Percentiles rank a stretch among this genome's conserved stretches.
phyloP scores from a whole-genome alignment of 441 rosid genomes.

The Adansonia madagascariensis region DNA sequence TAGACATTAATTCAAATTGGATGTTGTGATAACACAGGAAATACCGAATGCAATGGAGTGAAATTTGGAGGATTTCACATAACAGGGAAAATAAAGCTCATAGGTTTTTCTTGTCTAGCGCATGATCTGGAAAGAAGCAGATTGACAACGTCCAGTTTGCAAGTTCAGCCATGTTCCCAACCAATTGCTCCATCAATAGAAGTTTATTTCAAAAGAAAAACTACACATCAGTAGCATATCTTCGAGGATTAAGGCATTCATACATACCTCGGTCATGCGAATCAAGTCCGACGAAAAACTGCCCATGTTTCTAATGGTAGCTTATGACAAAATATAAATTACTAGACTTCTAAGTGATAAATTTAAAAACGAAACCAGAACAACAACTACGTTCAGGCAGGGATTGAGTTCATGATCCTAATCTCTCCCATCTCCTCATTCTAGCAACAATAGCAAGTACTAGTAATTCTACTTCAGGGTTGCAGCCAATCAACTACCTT shows the following conservation, averaged over 20 bases:
- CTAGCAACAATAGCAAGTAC: background rate
- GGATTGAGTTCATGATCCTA: background rate
- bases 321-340: background rate
- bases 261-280: background rate
- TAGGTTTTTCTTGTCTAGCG: too few relatives aligned
- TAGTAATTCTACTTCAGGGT: background rate
- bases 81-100: background rate
- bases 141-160: background rate
- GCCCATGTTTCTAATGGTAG: background rate
- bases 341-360: background rate
- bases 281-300: background rate
- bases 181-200: background rate
- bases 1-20: background rate
- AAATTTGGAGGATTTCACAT: background rate
- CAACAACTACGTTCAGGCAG: background rate
- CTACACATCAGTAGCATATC: background rate
- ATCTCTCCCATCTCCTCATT: background rate
- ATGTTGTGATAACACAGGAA: background rate
- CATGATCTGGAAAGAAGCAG: background rate
- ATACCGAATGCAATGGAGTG: background rate
- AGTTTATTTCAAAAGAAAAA: background rate
- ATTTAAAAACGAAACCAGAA: background rate
- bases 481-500: background rate
- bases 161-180: background rate
- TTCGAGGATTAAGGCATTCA: background rate